Evolutionary conservation across 2,329 filamentous ascomycete genomes (phyloP), one percentile per base, ranked within the genome.

Genomic region (Beauveria bassiana): DNA sequence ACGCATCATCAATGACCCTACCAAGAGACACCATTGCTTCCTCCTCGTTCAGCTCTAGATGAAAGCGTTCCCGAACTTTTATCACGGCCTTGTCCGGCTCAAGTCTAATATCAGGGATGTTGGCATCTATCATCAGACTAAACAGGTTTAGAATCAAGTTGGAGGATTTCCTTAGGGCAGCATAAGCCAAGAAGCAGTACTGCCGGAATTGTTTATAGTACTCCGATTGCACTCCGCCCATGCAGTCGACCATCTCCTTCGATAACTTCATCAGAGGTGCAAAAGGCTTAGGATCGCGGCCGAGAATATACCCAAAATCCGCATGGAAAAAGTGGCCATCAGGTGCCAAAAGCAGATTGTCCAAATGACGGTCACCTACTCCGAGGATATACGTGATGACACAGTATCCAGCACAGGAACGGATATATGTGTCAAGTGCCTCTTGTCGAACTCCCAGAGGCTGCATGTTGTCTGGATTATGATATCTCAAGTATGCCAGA

Each of bases 341-440:
- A 1, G 95, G 93, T 0, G 92, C 86, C 5, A 99, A 85, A 28
- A 99, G 86, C 1, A 99, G 84, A 69, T 99, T 99, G 73, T 99
- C 95, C 2, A 98, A 82, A 75, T 99, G 95, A 1, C 95, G 87
- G 72, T 99, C 95, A 22, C 95, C 95, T 3, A 99, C 95, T 38
- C 95, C 96, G 14, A 99, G 84, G 18, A 99, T 90, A 73, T 99
- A 99, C 0, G 96, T 99, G 67, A 99, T 97, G 16, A 99, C 95
- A 73, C 95, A 98, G 76, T 99, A 99, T 40, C 95, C 95, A 0
- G 95, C 95, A 70, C 95, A 97, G 0, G 92, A 96, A 71, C 93
- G 93, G 70, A 98, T 87, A 71, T 96, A 99, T 1, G 89, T 97
- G 67, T 99, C 95, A 77, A 99, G 88, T 0, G 91, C 88, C 70